phyloP scores from a whole-genome alignment of 148 eudicot species.

The Vaccinium corymbosum region DNA sequence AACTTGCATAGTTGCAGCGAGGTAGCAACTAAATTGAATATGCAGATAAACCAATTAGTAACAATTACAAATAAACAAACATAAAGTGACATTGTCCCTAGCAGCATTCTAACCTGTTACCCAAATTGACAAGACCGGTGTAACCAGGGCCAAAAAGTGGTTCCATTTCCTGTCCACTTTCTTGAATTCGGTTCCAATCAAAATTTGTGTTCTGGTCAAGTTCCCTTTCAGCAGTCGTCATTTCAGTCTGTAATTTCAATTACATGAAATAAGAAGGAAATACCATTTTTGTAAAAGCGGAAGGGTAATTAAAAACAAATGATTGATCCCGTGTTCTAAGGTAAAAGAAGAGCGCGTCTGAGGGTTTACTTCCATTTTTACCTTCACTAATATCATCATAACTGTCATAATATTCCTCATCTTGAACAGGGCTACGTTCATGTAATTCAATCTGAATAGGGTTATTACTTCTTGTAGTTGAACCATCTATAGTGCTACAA shows the following conservation, averaged over 20 bases:
- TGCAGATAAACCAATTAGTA: conserved; percentile 1
- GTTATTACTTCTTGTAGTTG: too few relatives aligned
- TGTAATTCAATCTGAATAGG: too few relatives aligned
- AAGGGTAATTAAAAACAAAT: neutral
- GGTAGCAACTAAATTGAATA: conserved; percentile 62
- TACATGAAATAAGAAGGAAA: neutral
- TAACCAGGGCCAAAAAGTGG: conserved; percentile 94
- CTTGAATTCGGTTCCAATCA: conserved; percentile 98
- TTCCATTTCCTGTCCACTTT: conserved; percentile 81
- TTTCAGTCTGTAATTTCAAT: conserved; percentile 60
- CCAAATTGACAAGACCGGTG: conserved; percentile 93
- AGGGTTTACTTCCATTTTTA: too few relatives aligned
- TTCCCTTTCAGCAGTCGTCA: conserved; percentile 99
- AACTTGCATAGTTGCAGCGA: conserved; percentile 98
- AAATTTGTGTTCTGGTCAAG: conserved; percentile 93
- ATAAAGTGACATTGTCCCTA: neutral
- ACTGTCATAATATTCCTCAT: too few relatives aligned
- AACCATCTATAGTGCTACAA: too few relatives aligned
- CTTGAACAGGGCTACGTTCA: too few relatives aligned
- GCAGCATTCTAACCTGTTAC: conserved; percentile 62
- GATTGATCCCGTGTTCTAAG: too few relatives aligned
- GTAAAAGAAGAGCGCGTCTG: too few relatives aligned
- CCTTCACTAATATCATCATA: too few relatives aligned
- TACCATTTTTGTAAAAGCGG: neutral
- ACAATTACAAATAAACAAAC: neutral